A percentile compares a stretch with the other conserved stretches of the same genome.
These are phyloP conservation scores for Harringtonia lauricola DNA, from an alignment of 2,329 filamentous ascomycete species.

Conservation along the genomic window DNA sequence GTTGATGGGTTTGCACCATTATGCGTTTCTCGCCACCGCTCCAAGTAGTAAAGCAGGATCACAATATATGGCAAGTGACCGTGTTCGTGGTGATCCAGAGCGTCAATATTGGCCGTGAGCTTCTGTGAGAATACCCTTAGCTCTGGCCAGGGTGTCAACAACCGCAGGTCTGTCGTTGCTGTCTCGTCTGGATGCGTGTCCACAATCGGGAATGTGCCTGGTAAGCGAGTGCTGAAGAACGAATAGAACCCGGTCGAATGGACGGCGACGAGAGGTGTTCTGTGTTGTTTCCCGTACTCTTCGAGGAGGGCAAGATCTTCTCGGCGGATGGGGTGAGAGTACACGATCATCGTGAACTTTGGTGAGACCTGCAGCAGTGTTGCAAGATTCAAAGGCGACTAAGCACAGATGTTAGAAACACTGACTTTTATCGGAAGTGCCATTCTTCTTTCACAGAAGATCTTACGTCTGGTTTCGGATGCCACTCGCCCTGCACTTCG, in stretches of 20 bases:
- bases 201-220: constrained; percentile 78
- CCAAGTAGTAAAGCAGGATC: constrained; percentile 71
- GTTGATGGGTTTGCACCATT: constrained; percentile 56
- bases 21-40: constrained; percentile 66
- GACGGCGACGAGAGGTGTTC: constrained; percentile 67
- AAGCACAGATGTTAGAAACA: not conserved
- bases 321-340: constrained; percentile 36
- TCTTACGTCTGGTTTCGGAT: constrained; percentile 34
- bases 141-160: constrained; percentile 80
- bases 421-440: no score
- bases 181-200: constrained; percentile 91
- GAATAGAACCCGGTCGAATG: constrained; percentile 91
- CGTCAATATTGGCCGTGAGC: constrained; percentile 59
- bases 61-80: constrained; percentile 85
- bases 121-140: constrained; percentile 54
- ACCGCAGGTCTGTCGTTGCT: constrained; percentile 71
- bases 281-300: constrained; percentile 37
- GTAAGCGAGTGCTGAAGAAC: constrained; percentile 70
- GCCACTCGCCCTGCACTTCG: constrained; percentile 72
- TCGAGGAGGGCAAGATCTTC: constrained; percentile 33
- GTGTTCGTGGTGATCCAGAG: constrained; percentile 67
- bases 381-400: constrained; percentile 8
- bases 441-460: not conserved
- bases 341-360: constrained; percentile 43
- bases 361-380: constrained; percentile 27